A percentile compares a stretch with the other conserved stretches of the same genome.
These are phyloP conservation scores for Shiraia sp. DNA, from an alignment of 2,329 filamentous ascomycete genomes.

Conservation along the genomic window DNA sequence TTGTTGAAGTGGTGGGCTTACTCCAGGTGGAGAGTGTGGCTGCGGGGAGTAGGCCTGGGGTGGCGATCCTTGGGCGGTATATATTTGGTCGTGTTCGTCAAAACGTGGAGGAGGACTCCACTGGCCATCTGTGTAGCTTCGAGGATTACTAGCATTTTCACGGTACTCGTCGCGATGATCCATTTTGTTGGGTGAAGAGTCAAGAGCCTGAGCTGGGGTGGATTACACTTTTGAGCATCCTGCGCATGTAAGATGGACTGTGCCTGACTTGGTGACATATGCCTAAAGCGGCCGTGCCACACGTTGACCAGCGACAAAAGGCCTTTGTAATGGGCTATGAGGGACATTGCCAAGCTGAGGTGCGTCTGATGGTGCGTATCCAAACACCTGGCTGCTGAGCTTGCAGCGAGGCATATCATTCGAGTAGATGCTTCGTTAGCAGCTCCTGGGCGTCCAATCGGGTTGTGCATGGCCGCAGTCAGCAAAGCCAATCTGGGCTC, in stretches of 20 bases:
- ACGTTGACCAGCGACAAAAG: slow-evolving; percentile 3
- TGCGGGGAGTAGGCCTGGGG: slow-evolving; percentile 6
- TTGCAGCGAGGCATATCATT: slow-evolving; percentile 10
- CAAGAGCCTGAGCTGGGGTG: slow-evolving; percentile 6
- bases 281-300: slow-evolving; percentile 15
- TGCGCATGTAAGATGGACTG: slow-evolving; percentile 1
- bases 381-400: slow-evolving; percentile 10
- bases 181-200: slow-evolving; percentile 13
- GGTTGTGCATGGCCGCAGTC: slow-evolving; percentile 7
- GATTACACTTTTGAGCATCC: slow-evolving; percentile 11
- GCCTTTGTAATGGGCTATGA: background rate
- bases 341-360: slow-evolving; percentile 13
- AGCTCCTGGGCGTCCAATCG: slow-evolving; percentile 14
- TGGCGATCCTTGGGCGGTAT: slow-evolving; percentile 10
- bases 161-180: slow-evolving; percentile 17
- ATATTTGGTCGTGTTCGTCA: slow-evolving; percentile 22
- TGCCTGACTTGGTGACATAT: slow-evolving; percentile 9
- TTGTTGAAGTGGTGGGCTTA: slow-evolving; percentile 17
- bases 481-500: slow-evolving; percentile 7
- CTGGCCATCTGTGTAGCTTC: slow-evolving; percentile 15
- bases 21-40: slow-evolving; percentile 17
- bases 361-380: slow-evolving; percentile 10
- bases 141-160: slow-evolving; percentile 15
- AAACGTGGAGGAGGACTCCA: slow-evolving; percentile 27
- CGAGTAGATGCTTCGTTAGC: slow-evolving; percentile 16